Base-by-base conservation (phyloP, 306 rosid species). In the Vigna radiata region DNA sequence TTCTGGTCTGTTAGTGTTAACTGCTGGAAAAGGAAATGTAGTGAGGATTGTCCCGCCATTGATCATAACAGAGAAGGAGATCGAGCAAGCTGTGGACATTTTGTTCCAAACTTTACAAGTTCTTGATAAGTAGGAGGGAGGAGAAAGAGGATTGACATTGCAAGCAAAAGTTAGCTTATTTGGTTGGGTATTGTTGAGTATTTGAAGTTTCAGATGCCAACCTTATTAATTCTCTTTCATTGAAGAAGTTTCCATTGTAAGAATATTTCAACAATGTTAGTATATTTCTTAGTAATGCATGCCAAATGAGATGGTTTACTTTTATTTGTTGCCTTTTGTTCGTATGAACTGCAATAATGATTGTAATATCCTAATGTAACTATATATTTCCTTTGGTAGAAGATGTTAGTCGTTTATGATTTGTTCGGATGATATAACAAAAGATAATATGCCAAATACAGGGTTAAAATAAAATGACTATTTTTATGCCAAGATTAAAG, bases 11-110 rank as follows among this genome's bases (percentile, higher is more conserved):
- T 43, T 94, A 14, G 83, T 92, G 13, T 64, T 94, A 77, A 92
- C 96, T 19, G 98, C 97, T 44, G 96, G 98, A 36, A 89, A 90
- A 77, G 98, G 97, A 17, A 92, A 90, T 31, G 86, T 94, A 17
- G 87, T 92, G 48, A 86, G 98, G 88, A 65, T 94, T 39, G 96
- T 94, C 12, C 98, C 98, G 4, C 97, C 98, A 49, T 77, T 94
- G 85, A 92, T 89, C 85, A 88, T 94, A 81, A 74, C 91, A 3
- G 91, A 90, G 81, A 85, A 88, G 73, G 98, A 94, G 87, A 84
- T 94, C 62, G 93, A 89, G 46, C 77, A 23, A 14, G 95, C 93
- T 0, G 93, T 84, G 27, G 86, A 92, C 10, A 86, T 92, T 79
- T 62, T 94, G 72, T 65, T 6, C 80, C 84, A 81, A 75, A 72